Conservation (phyloP, 129 eudicot species). For the Ambrosia artemisiifolia region DNA sequence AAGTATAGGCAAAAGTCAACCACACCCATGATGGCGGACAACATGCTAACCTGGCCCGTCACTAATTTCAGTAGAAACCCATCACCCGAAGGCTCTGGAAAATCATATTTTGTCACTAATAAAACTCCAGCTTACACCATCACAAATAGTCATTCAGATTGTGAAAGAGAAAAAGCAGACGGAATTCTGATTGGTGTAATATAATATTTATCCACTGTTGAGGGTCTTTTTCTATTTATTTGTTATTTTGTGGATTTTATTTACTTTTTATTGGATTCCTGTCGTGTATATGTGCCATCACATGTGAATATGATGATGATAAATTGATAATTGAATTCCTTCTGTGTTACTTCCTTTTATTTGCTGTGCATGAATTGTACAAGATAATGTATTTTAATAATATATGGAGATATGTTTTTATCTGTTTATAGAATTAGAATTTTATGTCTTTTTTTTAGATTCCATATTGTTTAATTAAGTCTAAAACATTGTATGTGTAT, state of each 20-base stretch:
- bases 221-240: slow-evolving; percentile 21
- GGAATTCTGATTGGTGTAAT: slow-evolving; percentile 29
- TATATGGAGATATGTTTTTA: not conserved
- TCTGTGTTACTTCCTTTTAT: not conserved
- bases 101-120: no score
- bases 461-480: no score
- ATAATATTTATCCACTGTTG: slow-evolving; percentile 19
- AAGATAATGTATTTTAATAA: not conserved
- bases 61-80: no score
- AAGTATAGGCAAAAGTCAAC: no score
- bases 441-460: no score
- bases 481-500: no score
- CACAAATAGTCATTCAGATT: not conserved
- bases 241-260: not conserved
- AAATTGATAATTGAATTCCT: not conserved
- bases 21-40: no score
- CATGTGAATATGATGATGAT: slow-evolving; percentile 15
- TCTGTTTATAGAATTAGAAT: no score
- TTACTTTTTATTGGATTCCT: not conserved
- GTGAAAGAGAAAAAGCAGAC: not conserved
- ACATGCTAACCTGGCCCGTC: no score
- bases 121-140: no score
- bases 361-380: not conserved
- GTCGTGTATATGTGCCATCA: slow-evolving; percentile 4
- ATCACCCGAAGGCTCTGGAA: no score